These are phyloP conservation scores for Solanum lycopersicoides DNA, from an alignment of 257 asterid genomes.

Conservation along the genomic window DNA sequence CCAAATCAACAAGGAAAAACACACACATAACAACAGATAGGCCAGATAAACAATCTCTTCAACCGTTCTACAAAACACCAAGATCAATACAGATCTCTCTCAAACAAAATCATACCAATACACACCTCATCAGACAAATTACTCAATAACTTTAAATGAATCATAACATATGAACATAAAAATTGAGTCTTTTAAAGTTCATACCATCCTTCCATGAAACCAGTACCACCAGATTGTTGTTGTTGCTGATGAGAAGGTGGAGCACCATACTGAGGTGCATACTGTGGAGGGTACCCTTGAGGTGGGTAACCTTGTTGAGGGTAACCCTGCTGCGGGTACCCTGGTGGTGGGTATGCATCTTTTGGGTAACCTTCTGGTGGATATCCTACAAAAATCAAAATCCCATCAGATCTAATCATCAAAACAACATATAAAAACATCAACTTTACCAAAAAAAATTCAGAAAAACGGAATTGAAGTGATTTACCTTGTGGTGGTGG, in stretches of 20 bases:
- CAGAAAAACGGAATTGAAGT: background rate
- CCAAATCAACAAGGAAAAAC: background rate
- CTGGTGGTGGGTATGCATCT: constrained; percentile 67
- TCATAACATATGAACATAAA: background rate
- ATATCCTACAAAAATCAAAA: constrained; percentile 26
- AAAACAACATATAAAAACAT: background rate
- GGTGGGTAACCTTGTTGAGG: constrained; percentile 21
- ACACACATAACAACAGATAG: background rate
- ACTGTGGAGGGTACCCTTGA: constrained; percentile 51
- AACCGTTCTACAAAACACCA: background rate
- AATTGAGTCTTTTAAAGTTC: background rate
- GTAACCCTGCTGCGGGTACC: constrained; percentile 59
- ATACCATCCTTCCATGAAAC: constrained; percentile 64
- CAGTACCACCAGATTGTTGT: constrained; percentile 25
- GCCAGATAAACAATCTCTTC: background rate
- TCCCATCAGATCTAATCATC: background rate
- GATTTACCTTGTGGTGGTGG: constrained; percentile 63
- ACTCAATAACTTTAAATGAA: background rate
- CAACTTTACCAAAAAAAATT: background rate
- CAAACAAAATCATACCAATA: background rate
- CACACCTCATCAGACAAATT: background rate
- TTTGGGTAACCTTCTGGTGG: constrained; percentile 68
- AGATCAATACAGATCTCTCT: background rate
- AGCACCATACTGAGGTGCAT: constrained; percentile 27
- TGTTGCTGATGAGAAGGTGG: constrained; percentile 49